Evolutionary conservation across 129 eudicot genomes (phyloP).

Genomic region (Flaveria robusta): DNA sequence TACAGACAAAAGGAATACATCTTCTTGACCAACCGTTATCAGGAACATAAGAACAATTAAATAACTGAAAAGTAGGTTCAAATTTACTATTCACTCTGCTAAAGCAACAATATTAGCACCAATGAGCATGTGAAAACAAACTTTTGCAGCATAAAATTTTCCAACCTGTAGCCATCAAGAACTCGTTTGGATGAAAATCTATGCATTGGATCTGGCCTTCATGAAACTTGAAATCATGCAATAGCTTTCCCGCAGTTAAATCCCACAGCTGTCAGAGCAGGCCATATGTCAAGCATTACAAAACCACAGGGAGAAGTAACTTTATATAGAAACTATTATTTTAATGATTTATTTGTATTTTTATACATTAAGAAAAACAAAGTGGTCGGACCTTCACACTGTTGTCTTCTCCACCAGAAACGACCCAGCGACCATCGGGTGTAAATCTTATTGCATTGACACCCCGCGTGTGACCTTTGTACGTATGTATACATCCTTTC

Average conservation of each 20-base stretch:
- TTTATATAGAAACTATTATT: conserved; percentile 1
- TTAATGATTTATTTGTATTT: background rate
- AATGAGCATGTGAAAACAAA: background rate
- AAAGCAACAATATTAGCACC: conserved; percentile 11
- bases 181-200: conserved; percentile 96
- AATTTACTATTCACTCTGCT: conserved; percentile 15
- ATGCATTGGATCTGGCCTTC: conserved; percentile 97
- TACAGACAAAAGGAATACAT: conserved; percentile 5
- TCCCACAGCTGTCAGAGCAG: conserved; percentile 79
- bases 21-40: background rate
- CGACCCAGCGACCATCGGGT: conserved; percentile 99
- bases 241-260: conserved; percentile 93
- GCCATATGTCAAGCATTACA: conserved; percentile 11
- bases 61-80: background rate
- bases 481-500: conserved; percentile 94
- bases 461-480: conserved; percentile 97
- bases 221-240: conserved; percentile 92
- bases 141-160: conserved; percentile 19
- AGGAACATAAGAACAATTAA: conserved; percentile 4
- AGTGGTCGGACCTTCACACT: conserved; percentile 70
- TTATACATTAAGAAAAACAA: conserved; percentile 19
- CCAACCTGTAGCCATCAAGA: conserved; percentile 95
- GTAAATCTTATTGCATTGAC: conserved; percentile 93
- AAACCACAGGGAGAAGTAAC: background rate
- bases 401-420: conserved; percentile 98